These are phyloP conservation scores for Lactarius tabidus DNA, from an alignment of 768 basidiomycete genomes.

Conservation along the genomic window DNA sequence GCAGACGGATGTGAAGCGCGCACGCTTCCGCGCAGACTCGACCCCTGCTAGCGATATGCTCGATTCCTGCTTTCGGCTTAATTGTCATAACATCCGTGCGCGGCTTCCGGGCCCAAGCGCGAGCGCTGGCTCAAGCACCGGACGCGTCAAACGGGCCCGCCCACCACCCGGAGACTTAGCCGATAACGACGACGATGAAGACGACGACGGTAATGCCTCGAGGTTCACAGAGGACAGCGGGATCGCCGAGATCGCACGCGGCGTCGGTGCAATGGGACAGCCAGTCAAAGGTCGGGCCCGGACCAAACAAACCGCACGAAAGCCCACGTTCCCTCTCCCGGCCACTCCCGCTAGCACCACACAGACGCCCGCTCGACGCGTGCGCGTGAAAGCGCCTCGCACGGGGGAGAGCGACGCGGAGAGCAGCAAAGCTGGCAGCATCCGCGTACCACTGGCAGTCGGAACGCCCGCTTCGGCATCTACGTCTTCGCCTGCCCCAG, in stretches of 20 bases:
- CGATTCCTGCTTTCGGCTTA: slow-evolving; percentile 49
- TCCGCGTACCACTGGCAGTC: background rate
- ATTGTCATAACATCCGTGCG: slow-evolving; percentile 47
- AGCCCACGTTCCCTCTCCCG: slow-evolving; percentile 4
- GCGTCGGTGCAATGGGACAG: slow-evolving; percentile 22
- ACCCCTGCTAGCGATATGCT: slow-evolving; percentile 65
- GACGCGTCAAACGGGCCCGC: slow-evolving; percentile 32
- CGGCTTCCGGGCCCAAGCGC: slow-evolving; percentile 24
- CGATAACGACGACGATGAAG: slow-evolving; percentile 25
- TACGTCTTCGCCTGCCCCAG: background rate
- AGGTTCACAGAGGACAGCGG: slow-evolving; percentile 33
- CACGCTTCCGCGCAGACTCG: slow-evolving; percentile 75
- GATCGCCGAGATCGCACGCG: slow-evolving; percentile 32
- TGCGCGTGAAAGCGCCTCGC: slow-evolving; percentile 1
- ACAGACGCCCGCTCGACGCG: background rate
- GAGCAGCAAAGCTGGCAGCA: slow-evolving; percentile 11
- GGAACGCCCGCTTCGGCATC: background rate
- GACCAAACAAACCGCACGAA: slow-evolving; percentile 21
- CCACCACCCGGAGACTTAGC: slow-evolving; percentile 1
- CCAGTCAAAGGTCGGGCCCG: slow-evolving; percentile 23
- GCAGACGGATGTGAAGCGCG: slow-evolving; percentile 70
- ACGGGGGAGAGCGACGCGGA: slow-evolving; percentile 1
- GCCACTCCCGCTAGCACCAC: background rate
- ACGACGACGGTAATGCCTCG: slow-evolving; percentile 30
- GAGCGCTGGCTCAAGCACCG: slow-evolving; percentile 18